Base-by-base conservation (phyloP, 495 filamentous ascomycete genomes). In the Oleoguttula mirabilis region DNA sequence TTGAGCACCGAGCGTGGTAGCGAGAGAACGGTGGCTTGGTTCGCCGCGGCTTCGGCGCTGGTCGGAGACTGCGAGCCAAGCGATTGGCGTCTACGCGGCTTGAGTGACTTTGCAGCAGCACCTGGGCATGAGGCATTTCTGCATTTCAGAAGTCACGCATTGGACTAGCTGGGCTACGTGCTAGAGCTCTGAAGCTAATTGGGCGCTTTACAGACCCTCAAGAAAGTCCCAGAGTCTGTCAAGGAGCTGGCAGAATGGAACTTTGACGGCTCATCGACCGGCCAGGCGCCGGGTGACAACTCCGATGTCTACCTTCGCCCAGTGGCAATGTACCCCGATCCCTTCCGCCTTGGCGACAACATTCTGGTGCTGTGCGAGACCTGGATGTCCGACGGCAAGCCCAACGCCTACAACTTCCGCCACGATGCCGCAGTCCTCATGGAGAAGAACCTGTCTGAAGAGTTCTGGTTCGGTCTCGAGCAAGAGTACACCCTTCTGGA, bases 391-490 rank as follows among this genome's bases (percentile, higher is more conserved):
- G 88, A 96, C 70, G 90, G 92, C 60, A 84, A 79, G 54, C 90
- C 90, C 64, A 98, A 98, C 79, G 88, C 90, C 66, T 96, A 77
- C 82, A 98, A 96, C 77, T 79, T 82, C 82, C 84, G 90, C 48
- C 84, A 92, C 56, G 87, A 92, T 51, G 79, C 78, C 54, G 75
- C 72, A 58, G 80, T 85, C 58, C 67, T 94, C 56, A 94, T 95
- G 88, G 76, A 84, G 66, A 79, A 79, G 41, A 72, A 98, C 63
- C 76, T 76, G 57, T 69, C 77, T 47, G 80, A 87, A 60, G 67
- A 80, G 63, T 87, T 87, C 58, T 96, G 88, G 90, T 98, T 96
- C 65, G 90, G 90, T 71, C 80, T 98, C 14, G 90, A 98, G 73
- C 90, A 98, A 61, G 92, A 96, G 62, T 88, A 94, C 70, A 93